Evolutionary conservation across 2,329 filamentous ascomycete species (phyloP), one percentile per base, ranked within the genome.

Genomic region (Thelonectria rubi): DNA sequence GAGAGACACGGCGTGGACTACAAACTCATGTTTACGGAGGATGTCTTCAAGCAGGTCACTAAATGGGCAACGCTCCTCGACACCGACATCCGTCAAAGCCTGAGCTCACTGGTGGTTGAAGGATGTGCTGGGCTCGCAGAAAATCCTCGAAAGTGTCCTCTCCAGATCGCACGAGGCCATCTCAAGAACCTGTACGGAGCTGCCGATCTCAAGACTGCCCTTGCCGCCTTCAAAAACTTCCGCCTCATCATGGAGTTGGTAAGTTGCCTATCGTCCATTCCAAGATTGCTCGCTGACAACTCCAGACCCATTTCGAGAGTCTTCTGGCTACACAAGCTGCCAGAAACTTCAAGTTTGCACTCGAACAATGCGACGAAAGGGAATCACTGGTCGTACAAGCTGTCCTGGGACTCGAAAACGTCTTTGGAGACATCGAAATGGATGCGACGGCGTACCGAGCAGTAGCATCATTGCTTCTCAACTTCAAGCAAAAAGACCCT

Each of bases 81-180:
- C 3, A 48, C 24, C 9, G n/a, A 40, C 3, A 10, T 32, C 8
- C 32, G 60, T 5, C 5, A 56, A 4, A 30, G 47, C 4, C 46
- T 72, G 6, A 63, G 57, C 32, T 51, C 56, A 6, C 47, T 59
- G 9, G 59, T 63, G 8, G 24, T 46, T 3, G 37, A 57, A 14
- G 73, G 70, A 66, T 73, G 72, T 64, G 18, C 60, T 18, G 60
- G 61, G 5, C 20, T 71, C 15, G 59, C 56, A 1, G 55, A 59
- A 10, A 62, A 69, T 24, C 58, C 69, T 5, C 60, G 64, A 21
- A 66, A 57, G 18, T 67, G 57, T 34, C 39, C 68, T 5, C 26
- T 67, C 18, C 64, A 66, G 5, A 49, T 72, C 3, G 58, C 59
- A 1, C 65, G 61, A 42, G 68, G 60, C 1, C 68, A 69, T 21